phyloP scores from a whole-genome alignment of 768 basidiomycete species.

The Pulveroboletus ravenelii region DNA sequence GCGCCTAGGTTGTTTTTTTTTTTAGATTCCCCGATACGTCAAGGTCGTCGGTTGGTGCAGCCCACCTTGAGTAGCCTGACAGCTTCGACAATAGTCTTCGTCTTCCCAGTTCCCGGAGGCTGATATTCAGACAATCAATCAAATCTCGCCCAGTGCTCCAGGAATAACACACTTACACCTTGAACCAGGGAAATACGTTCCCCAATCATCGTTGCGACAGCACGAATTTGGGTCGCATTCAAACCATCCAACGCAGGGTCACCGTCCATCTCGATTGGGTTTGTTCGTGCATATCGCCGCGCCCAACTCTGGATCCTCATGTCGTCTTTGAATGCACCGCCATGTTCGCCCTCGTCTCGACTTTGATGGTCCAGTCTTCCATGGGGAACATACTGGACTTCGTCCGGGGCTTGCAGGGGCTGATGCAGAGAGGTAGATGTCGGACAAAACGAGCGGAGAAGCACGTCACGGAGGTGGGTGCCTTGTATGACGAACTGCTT shows the following conservation, averaged over 20 bases:
- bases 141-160: neutral
- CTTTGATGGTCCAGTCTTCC: conserved; percentile 36
- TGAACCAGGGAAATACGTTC: conserved; percentile 78
- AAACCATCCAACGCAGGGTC: conserved; percentile 66
- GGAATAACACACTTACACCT: conserved; percentile 52
- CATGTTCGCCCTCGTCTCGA: conserved; percentile 20
- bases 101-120: conserved; percentile 94
- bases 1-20: conserved; percentile 38
- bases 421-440: conserved; percentile 20
- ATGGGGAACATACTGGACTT: conserved; percentile 34
- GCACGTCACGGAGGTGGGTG: conserved; percentile 64
- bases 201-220: conserved; percentile 84
- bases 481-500: conserved; percentile 60
- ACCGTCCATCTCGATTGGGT: conserved; percentile 67
- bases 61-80: conserved; percentile 72
- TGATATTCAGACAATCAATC: conserved; percentile 25
- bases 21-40: neutral
- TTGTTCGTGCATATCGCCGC: conserved; percentile 50
- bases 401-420: conserved; percentile 38
- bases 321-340: conserved; percentile 63
- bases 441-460: conserved; percentile 55
- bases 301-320: conserved; percentile 82
- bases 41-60: neutral
- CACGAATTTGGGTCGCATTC: conserved; percentile 74
- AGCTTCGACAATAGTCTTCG: conserved; percentile 85